Conservation (phyloP, 768 basidiomycete species). For the Kwoniella sp. region DNA sequence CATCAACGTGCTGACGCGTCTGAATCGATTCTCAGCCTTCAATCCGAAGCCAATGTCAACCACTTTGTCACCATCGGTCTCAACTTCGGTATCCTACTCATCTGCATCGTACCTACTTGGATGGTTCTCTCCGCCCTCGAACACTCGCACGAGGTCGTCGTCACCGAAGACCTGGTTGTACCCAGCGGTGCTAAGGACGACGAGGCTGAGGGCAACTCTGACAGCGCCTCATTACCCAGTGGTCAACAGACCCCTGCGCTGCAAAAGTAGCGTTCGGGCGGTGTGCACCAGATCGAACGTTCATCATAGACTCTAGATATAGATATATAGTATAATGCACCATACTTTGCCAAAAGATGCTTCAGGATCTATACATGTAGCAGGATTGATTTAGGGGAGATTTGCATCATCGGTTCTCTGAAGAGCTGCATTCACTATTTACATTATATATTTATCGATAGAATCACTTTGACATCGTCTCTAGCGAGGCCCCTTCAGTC, state of each 20-base stretch:
- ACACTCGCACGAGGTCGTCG: slow-evolving; percentile 26
- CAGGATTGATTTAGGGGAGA: no score
- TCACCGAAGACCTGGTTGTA: slow-evolving; percentile 12
- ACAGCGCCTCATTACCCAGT: not conserved
- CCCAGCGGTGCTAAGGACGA: slow-evolving; percentile 1
- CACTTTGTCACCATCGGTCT: slow-evolving; percentile 40
- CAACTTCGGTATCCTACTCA: slow-evolving; percentile 37
- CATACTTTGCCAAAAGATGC: not conserved
- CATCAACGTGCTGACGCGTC: not conserved
- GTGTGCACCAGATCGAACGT: no score
- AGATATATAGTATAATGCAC: slow-evolving; percentile 6
- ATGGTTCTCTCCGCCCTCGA: slow-evolving; percentile 32
- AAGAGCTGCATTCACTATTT: no score
- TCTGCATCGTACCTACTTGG: slow-evolving; percentile 34
- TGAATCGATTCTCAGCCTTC: slow-evolving; percentile 14
- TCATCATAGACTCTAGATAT: slow-evolving; percentile 4
- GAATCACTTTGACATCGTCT: no score
- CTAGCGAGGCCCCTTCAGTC: no score
- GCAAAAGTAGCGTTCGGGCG: no score
- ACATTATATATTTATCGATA: no score
- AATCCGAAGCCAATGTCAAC: slow-evolving; percentile 39
- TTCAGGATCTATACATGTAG: no score
- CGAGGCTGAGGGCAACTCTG: not conserved
- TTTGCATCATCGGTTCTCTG: no score
- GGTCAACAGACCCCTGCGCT: not conserved